phyloP scores from a whole-genome alignment of 345 rosid genomes.

The Excoecaria agallocha region DNA sequence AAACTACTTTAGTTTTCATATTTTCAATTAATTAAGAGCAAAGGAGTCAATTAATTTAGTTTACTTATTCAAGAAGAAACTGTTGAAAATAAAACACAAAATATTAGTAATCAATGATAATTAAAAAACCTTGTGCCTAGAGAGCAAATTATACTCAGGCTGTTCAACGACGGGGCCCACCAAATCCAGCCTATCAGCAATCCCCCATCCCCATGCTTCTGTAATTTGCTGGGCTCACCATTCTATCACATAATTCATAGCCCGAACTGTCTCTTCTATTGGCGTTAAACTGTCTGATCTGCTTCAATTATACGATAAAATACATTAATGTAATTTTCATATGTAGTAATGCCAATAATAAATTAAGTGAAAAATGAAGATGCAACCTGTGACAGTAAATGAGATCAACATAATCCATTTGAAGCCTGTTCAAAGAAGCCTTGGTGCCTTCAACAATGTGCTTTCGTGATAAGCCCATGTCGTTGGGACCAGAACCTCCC shows the following conservation, averaged over 20 bases:
- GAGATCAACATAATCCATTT: slow-evolving; percentile 88
- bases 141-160: slow-evolving; percentile 84
- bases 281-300: slow-evolving; percentile 90
- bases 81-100: too few species aligned
- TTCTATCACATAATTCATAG: slow-evolving; percentile 91
- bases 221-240: slow-evolving; percentile 98
- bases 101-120: too few species aligned
- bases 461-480: slow-evolving; percentile 83
- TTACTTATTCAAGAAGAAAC: too few species aligned
- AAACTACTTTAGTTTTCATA: too few species aligned
- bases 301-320: not conserved
- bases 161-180: slow-evolving; percentile 95
- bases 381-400: slow-evolving; percentile 72
- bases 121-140: slow-evolving; percentile 74
- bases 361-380: not conserved
- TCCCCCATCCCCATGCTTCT: slow-evolving; percentile 98
- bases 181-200: slow-evolving; percentile 77
- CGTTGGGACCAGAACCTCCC: slow-evolving; percentile 98
- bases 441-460: slow-evolving; percentile 96
- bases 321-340: too few species aligned
- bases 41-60: too few species aligned
- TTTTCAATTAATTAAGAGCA: too few species aligned
- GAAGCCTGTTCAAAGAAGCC: slow-evolving; percentile 83
- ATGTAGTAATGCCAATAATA: too few species aligned
- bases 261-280: slow-evolving; percentile 93